Conservation (phyloP, 2,329 filamentous ascomycete species). For the Didymella exigua region DNA sequence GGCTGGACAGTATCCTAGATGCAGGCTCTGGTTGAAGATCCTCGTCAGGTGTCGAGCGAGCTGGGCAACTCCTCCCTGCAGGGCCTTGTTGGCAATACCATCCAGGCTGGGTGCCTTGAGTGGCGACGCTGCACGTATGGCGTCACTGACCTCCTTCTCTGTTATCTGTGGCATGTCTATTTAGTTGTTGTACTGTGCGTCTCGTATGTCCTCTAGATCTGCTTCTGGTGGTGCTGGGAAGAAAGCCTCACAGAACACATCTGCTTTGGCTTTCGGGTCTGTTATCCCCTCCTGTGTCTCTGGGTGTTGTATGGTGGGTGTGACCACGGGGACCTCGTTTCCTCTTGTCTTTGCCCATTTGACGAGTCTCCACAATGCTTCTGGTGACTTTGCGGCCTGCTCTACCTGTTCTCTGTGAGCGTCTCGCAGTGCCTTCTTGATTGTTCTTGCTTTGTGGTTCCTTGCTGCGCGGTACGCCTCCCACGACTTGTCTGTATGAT, state of each 20-base stretch:
- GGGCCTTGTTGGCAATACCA: not conserved
- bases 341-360: conserved; percentile 34
- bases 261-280: conserved; percentile 18
- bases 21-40: not conserved
- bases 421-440: conserved; percentile 23
- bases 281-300: conserved; percentile 6
- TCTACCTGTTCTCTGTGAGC: conserved; percentile 29
- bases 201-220: not conserved
- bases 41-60: not conserved
- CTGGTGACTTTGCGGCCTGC: not conserved
- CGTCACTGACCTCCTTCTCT: not conserved
- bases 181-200: not conserved
- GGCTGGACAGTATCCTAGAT: too few relatives aligned
- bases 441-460: conserved; percentile 31
- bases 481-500: conserved; percentile 11
- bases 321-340: conserved; percentile 8
- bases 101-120: not conserved
- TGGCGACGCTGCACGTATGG: not conserved
- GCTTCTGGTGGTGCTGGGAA: not conserved
- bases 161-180: not conserved
- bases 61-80: not conserved
- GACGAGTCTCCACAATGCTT: conserved; percentile 31
- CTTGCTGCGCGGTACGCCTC: conserved; percentile 22
- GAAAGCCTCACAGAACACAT: not conserved
- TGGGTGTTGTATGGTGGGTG: conserved; percentile 18